Evolutionary conservation across 1,284 basidiomycete genomes (phyloP), one percentile per base, ranked within the genome.

Genomic region (Pisolithus thermaeus): DNA sequence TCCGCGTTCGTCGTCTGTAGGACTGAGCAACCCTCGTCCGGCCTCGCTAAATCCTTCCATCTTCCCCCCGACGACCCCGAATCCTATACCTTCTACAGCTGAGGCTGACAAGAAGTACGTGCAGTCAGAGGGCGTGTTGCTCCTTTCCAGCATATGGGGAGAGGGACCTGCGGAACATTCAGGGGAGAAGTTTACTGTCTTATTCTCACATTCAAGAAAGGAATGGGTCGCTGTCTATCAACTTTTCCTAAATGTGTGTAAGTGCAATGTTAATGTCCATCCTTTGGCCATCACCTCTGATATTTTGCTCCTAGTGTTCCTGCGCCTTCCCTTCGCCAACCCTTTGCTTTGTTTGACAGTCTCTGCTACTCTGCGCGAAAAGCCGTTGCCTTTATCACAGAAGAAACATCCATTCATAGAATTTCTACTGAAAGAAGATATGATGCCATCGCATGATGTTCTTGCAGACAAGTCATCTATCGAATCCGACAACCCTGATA

Each of bases 281-380:
- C 38, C 53, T 25, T 22, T 35, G 41, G 28, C 36, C 47, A 39
- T 23, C 40, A 43, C 49, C 41, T 40, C 42, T 49, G 40, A 42
- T 14, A 12, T 35, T 5, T 35, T 65, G 18, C 53, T 46, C 45
- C 12, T 46, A 87, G 90, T 84, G 0, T 93, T 87, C 65, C 71
- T 92, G 36, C 77, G 83, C 28, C 81, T 90, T n/a, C 74, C 76
- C 43, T 79, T 87, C 39, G 60, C 71, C 1, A 81, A 92, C 57
- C 91, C 92, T 3, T 66, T 94, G 5, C 75, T 94, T 16, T 91
- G 85, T 58, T 67, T 95, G 18, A 95, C 92, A 0, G 77, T 84
- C 3, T 91, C 88, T 1, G 77, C 83, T 12, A 94, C 91, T 1
- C 70, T 93, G 16, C 79, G 91, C 47, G 87, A 91, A 37, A 84